Conservation (phyloP, 208 protist species). For the Angomonas desouzai region DNA sequence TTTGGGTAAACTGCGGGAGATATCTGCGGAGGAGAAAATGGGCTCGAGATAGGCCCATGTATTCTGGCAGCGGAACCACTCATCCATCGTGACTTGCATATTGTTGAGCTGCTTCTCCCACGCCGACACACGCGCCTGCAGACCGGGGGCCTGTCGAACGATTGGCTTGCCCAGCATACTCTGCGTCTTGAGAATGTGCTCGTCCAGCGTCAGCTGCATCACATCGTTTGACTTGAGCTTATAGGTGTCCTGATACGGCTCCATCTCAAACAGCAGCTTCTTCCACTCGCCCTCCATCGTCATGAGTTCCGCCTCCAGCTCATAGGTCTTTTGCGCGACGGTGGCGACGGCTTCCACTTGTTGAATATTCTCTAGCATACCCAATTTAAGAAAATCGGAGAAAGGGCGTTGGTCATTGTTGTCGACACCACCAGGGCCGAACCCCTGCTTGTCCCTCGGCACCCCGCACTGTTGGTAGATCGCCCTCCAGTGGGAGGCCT, state of each 20-base stretch:
- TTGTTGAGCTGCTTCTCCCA: conserved; percentile 92
- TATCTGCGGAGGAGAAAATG: conserved; percentile 96
- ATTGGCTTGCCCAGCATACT: conserved; percentile 94
- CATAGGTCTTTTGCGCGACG: conserved; percentile 87
- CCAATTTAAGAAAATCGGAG: conserved; percentile 83
- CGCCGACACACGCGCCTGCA: conserved; percentile 88
- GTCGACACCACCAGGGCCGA: conserved; percentile 74
- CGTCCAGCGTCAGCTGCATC: conserved; percentile 93
- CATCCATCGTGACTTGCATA: conserved; percentile 93
- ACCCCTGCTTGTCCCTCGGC: conserved; percentile 78
- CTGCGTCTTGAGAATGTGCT: conserved; percentile 96
- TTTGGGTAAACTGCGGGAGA: conserved; percentile 94
- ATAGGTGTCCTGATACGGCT: conserved; percentile 91
- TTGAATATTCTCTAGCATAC: conserved; percentile 74
- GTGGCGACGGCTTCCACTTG: conserved; percentile 85
- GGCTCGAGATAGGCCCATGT: conserved; percentile 97
- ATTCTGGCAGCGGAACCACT: conserved; percentile 95
- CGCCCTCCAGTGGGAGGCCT: conserved; percentile 91
- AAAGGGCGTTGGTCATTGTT: conserved; percentile 80
- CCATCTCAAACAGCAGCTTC: conserved; percentile 91
- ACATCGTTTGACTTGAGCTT: conserved; percentile 92
- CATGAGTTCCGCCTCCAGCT: conserved; percentile 91
- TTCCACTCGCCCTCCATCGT: conserved; percentile 93
- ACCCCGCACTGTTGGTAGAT: conserved; percentile 88
- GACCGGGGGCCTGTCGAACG: conserved; percentile 78